Percentiles rank a stretch among this genome's conserved stretches.
Conservation (phyloP, 148 eudicot species). For the Fagopyrum tataricum region DNA sequence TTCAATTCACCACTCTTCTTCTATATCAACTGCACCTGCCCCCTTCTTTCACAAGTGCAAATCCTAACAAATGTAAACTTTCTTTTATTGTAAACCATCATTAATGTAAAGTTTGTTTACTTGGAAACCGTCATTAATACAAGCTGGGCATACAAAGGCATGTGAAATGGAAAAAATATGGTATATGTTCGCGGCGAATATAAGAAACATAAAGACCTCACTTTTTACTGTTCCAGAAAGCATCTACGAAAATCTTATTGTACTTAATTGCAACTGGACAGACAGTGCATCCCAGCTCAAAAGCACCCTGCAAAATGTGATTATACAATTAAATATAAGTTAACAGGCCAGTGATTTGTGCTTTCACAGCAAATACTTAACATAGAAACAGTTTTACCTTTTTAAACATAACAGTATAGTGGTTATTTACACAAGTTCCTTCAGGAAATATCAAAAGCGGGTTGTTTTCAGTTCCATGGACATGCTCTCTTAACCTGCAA, state of each 20-base stretch:
- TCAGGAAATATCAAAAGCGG: slow-evolving; percentile 98
- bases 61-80: too few relatives aligned
- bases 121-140: neutral
- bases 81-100: too few relatives aligned
- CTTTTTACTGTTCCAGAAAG: slow-evolving; percentile 97
- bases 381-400: slow-evolving; percentile 39
- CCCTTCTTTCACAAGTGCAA: too few relatives aligned
- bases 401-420: slow-evolving; percentile 93
- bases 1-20: too few relatives aligned
- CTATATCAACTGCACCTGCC: too few relatives aligned
- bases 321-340: neutral
- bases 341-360: too few relatives aligned
- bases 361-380: neutral
- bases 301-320: slow-evolving; percentile 62
- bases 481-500: slow-evolving; percentile 91
- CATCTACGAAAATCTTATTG: slow-evolving; percentile 97
- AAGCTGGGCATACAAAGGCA: neutral
- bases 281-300: slow-evolving; percentile 92
- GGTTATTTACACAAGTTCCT: slow-evolving; percentile 98
- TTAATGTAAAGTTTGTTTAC: too few relatives aligned
- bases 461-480: slow-evolving; percentile 83
- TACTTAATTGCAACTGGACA: slow-evolving; percentile 97
- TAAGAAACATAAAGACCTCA: slow-evolving; percentile 27
- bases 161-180: neutral
- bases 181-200: neutral